phyloP scores from a whole-genome alignment of 495 filamentous ascomycete species.

The Aspergillus saccharolyticus region DNA sequence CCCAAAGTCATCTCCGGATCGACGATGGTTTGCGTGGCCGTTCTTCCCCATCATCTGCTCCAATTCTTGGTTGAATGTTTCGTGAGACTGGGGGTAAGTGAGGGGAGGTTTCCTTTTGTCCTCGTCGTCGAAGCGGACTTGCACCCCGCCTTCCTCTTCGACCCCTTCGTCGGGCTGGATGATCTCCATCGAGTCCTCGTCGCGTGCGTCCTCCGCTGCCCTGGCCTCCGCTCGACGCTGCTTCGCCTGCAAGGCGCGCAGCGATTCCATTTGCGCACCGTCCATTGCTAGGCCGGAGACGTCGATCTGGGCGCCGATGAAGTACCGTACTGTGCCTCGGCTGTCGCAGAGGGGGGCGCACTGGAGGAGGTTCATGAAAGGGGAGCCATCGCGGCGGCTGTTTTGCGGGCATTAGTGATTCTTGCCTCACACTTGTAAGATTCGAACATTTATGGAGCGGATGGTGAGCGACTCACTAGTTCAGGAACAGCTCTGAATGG shows the following conservation, averaged over 20 bases:
- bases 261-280: constrained; percentile 53
- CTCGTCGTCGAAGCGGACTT: background rate
- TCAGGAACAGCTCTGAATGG: constrained; percentile 62
- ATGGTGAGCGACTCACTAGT: constrained; percentile 49
- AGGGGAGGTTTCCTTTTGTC: background rate
- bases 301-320: constrained; percentile 58
- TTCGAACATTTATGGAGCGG: background rate
- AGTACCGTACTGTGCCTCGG: constrained; percentile 55
- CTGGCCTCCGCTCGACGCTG: background rate
- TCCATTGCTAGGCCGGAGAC: constrained; percentile 53
- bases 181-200: background rate
- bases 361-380: constrained; percentile 63
- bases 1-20: no score
- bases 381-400: constrained; percentile 56
- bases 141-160: background rate
- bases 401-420: background rate
- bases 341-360: constrained; percentile 58
- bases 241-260: constrained; percentile 40
- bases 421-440: background rate
- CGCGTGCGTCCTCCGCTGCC: background rate
- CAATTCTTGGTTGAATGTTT: background rate
- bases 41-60: background rate
- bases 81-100: background rate
- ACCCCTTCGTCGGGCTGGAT: background rate
- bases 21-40: background rate